Conservation (phyloP, 345 rosid genomes). For the Clausena lansium region DNA sequence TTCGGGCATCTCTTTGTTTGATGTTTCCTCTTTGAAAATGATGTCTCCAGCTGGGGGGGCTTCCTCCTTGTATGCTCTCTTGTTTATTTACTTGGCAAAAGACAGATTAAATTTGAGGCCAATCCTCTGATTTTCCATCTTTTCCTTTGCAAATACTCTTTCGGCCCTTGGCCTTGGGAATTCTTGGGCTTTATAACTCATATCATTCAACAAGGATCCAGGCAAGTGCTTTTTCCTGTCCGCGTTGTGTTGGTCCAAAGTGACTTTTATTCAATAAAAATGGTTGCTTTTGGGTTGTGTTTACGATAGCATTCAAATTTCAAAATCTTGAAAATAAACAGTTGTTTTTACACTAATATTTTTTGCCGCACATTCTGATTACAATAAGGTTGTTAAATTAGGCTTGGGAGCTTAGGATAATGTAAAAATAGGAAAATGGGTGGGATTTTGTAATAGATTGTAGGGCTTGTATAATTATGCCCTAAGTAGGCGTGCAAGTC, state of each 20-base stretch:
- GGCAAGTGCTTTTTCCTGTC: background rate
- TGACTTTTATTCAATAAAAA: background rate
- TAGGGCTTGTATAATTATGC: background rate
- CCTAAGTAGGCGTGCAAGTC: background rate
- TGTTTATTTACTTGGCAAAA: too few species aligned
- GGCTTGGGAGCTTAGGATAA: background rate
- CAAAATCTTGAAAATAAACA: background rate
- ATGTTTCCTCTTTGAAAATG: too few species aligned
- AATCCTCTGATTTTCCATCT: background rate
- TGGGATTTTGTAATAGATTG: background rate
- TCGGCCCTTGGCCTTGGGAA: background rate
- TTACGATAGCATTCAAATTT: background rate
- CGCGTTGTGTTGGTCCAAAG: background rate
- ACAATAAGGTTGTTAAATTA: too few species aligned
- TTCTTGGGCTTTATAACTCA: background rate
- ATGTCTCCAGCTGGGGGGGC: too few species aligned
- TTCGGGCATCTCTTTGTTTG: background rate
- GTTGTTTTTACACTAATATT: background rate
- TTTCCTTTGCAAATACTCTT: background rate
- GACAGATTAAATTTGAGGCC: too few species aligned
- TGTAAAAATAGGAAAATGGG: background rate
- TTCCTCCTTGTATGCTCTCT: too few species aligned
- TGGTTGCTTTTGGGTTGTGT: background rate
- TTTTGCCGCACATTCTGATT: background rate
- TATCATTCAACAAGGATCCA: background rate